These are phyloP conservation scores for Eimeria acervulina DNA, from an alignment of 169 alveolate genomes.

Conservation along the genomic window DNA sequence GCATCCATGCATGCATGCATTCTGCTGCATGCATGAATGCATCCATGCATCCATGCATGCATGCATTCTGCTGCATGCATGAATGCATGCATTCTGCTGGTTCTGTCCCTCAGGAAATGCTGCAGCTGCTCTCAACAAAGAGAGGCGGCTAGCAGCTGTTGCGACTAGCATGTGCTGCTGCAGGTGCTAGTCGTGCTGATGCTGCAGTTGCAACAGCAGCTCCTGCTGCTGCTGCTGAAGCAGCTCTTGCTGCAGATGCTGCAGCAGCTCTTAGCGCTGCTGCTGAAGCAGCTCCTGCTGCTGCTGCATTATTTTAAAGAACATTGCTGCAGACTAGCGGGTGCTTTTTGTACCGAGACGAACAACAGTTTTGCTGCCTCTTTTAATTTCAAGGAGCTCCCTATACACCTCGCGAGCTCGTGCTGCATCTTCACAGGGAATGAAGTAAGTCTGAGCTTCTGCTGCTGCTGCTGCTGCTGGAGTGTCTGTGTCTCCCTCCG, in stretches of 20 bases:
- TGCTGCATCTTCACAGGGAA: conserved; percentile 71
- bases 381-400: conserved; percentile 76
- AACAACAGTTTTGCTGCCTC: conserved; percentile 61
- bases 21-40: too few relatives aligned
- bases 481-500: not conserved
- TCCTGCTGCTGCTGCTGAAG: too few relatives aligned
- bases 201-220: too few relatives aligned
- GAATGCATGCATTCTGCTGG: too few relatives aligned
- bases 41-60: too few relatives aligned
- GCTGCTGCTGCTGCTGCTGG: not conserved
- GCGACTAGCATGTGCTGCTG: too few relatives aligned
- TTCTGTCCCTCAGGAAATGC: too few relatives aligned
- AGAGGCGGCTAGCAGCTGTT: too few relatives aligned
- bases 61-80: too few relatives aligned
- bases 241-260: not conserved
- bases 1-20: too few relatives aligned
- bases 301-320: not conserved
- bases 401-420: conserved; percentile 60
- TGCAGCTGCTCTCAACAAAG: too few relatives aligned
- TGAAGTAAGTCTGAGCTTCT: conserved; percentile 5
- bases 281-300: not conserved
- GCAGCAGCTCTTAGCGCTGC: not conserved
- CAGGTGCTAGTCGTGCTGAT: too few relatives aligned
- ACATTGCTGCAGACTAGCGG: not conserved
- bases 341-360: conserved; percentile 31